Conservation (phyloP, 78 protist species). For the Dictyostelium purpureum region DNA sequence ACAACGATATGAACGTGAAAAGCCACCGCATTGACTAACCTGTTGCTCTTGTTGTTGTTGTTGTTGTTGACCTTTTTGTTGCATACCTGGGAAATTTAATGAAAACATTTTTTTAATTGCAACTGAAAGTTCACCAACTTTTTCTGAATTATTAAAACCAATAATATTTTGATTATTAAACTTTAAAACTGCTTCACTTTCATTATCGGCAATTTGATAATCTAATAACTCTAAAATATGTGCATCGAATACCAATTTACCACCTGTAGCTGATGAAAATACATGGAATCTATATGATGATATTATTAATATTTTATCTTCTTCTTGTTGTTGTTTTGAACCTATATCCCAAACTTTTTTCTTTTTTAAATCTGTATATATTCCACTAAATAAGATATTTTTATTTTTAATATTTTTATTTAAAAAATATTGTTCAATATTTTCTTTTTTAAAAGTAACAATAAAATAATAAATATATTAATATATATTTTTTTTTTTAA, state of each 20-base stretch:
- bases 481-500: too few relatives aligned
- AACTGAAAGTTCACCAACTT: conserved; percentile 16
- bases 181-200: conserved; percentile 7
- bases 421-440: conserved; percentile 23
- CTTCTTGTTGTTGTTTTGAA: conserved; percentile 24
- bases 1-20: conserved; percentile 51
- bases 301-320: conserved; percentile 28
- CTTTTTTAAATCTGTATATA: conserved; percentile 67
- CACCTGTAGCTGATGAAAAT: conserved; percentile 7
- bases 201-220: neutral
- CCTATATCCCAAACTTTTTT: conserved; percentile 40
- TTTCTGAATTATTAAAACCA: neutral
- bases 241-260: conserved; percentile 40
- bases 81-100: conserved; percentile 73
- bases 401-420: neutral
- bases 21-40: conserved; percentile 33
- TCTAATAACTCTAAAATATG: conserved; percentile 59
- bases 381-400: conserved; percentile 46
- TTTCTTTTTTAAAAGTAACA: too few relatives aligned
- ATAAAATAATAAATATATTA: too few relatives aligned
- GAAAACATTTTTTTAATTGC: conserved; percentile 60
- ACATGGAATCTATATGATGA: conserved; percentile 31
- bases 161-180: neutral
- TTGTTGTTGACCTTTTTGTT: neutral
- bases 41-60: neutral